Conservation (phyloP, 305 asterid species). For the Galium porrigens region DNA sequence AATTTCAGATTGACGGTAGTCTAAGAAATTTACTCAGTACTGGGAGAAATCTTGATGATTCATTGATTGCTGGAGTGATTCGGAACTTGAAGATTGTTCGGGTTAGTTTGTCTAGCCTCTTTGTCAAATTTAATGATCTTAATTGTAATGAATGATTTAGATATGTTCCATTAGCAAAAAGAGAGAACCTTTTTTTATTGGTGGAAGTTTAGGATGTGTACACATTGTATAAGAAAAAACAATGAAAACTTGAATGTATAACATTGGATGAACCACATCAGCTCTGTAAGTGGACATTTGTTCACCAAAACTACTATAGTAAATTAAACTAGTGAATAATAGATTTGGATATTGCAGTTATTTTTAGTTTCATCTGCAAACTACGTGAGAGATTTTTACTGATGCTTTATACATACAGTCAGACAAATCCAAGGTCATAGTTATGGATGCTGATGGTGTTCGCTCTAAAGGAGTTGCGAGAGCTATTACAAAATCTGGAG, state of each 20-base stretch:
- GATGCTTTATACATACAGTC: slow-evolving; percentile 23
- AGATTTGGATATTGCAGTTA: not conserved
- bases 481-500: slow-evolving; percentile 68
- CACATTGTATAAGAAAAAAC: not conserved
- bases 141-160: not conserved
- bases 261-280: not conserved
- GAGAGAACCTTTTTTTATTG: not conserved
- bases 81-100: slow-evolving; percentile 72
- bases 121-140: not conserved
- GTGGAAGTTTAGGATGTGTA: not conserved
- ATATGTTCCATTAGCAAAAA: not conserved
- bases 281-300: not conserved
- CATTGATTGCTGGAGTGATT: slow-evolving; percentile 65
- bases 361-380: slow-evolving; percentile 4
- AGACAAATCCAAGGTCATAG: slow-evolving; percentile 70
- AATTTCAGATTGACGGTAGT: slow-evolving; percentile 54
- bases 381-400: slow-evolving; percentile 18
- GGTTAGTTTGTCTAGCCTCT: slow-evolving; percentile 29
- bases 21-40: slow-evolving; percentile 48
- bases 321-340: not conserved
- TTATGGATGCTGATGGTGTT: slow-evolving; percentile 81
- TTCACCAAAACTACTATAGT: not conserved
- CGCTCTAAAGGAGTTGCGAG: slow-evolving; percentile 74
- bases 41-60: slow-evolving; percentile 58
- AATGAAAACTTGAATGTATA: not conserved